A percentile compares a stretch with the other conserved stretches of the same genome.
Evolutionary conservation across 163 green algal genomes (phyloP).

Genomic region (Scenedesmus sp.): DNA sequence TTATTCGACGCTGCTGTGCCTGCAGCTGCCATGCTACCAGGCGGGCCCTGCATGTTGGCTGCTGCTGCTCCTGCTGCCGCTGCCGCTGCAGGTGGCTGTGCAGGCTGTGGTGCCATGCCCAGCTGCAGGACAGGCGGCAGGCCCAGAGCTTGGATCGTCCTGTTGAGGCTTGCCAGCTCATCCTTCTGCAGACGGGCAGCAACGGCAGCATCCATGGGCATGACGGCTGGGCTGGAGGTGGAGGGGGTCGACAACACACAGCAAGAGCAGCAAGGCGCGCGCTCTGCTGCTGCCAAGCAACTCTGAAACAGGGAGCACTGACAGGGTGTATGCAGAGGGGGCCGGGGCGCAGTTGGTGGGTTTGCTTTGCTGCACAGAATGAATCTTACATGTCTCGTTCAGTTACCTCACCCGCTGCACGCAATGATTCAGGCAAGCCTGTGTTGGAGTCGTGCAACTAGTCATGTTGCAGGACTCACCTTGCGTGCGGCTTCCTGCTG

Average conservation of each 20-base stretch:
- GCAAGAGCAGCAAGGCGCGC: no score
- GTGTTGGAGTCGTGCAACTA: background rate
- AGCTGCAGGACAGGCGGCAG: constrained; percentile 18
- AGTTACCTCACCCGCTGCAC: no score
- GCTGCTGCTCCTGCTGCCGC: background rate
- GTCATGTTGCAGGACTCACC: background rate
- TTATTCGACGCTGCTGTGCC: background rate
- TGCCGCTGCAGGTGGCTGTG: background rate
- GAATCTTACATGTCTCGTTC: no score
- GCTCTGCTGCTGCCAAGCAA: no score
- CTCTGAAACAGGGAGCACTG: no score
- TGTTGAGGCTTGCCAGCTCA: constrained; percentile 36
- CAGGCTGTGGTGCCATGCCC: background rate
- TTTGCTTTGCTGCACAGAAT: no score
- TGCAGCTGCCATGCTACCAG: background rate
- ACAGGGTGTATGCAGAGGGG: no score
- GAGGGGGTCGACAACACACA: no score
- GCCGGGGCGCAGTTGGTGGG: no score
- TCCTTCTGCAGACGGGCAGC: constrained; percentile 14
- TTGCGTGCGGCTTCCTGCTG: constrained; percentile 28
- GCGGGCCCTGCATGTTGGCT: background rate
- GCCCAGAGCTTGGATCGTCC: constrained; percentile 29
- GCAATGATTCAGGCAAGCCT: no score
- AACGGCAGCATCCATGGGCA: background rate
- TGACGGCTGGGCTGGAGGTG: no score